Percentiles rank a stretch among this genome's conserved stretches.
Conservation (phyloP, 306 rosid species). For the Elaeagnus macrophylla region DNA sequence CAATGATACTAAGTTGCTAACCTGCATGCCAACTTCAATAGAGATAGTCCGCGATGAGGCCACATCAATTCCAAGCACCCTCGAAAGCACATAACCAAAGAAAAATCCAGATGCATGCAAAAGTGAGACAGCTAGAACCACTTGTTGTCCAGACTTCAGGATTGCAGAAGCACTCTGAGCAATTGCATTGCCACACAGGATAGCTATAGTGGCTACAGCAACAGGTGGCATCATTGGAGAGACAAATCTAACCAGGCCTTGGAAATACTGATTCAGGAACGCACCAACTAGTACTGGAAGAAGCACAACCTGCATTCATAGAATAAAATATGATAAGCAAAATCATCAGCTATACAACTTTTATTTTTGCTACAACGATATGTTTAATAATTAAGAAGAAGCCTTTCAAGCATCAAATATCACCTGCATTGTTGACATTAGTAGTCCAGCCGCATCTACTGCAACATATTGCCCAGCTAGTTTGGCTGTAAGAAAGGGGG, state of each 20-base stretch:
- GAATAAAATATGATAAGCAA: neutral
- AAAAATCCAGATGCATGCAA: slow-evolving; percentile 72
- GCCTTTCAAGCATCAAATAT: neutral
- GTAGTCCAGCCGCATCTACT: slow-evolving; percentile 64
- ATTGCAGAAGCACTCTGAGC: slow-evolving; percentile 69
- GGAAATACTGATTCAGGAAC: slow-evolving; percentile 70
- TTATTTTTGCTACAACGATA: neutral
- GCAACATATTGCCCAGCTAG: slow-evolving; percentile 83
- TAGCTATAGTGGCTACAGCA: slow-evolving; percentile 73
- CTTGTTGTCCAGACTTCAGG: slow-evolving; percentile 55
- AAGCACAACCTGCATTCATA: slow-evolving; percentile 60
- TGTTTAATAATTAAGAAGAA: neutral
- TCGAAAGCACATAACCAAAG: slow-evolving; percentile 59
- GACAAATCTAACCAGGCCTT: slow-evolving; percentile 51
- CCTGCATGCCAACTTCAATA: slow-evolving; percentile 93
- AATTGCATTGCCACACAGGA: slow-evolving; percentile 72
- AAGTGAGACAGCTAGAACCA: slow-evolving; percentile 45
- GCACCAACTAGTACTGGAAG: slow-evolving; percentile 78
- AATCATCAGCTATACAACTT: neutral
- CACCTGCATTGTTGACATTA: slow-evolving; percentile 67
- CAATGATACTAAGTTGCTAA: slow-evolving; percentile 17
- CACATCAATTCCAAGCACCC: slow-evolving; percentile 48
- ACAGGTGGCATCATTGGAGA: slow-evolving; percentile 77
- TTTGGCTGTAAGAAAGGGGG: slow-evolving; percentile 75
- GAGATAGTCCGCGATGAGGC: slow-evolving; percentile 73